phyloP scores from a whole-genome alignment of 352 stramenopile species.

The Pythium aquatile region DNA sequence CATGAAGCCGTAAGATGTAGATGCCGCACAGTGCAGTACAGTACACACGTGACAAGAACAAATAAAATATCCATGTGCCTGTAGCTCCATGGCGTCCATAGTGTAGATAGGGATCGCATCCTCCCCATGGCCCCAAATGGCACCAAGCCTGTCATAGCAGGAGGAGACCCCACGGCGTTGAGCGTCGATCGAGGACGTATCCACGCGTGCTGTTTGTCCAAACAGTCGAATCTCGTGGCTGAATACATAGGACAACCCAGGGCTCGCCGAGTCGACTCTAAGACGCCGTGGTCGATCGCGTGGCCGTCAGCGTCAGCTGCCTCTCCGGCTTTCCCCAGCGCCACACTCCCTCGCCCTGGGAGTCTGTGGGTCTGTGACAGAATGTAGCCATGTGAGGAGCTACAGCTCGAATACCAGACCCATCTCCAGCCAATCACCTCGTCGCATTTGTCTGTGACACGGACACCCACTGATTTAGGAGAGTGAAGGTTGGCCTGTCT shows the following conservation, averaged over 20 bases:
- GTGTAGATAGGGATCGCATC: no score
- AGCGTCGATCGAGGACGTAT: no score
- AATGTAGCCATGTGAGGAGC: conserved; percentile 17
- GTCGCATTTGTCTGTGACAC: conserved; percentile 14
- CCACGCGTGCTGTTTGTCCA: no score
- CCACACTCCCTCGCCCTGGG: not conserved
- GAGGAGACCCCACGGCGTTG: no score
- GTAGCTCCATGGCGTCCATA: not conserved
- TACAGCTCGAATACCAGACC: not conserved
- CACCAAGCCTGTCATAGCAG: no score
- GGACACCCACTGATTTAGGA: not conserved
- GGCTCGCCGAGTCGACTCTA: not conserved
- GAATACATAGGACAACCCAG: not conserved
- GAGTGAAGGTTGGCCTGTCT: not conserved
- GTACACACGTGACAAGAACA: not conserved
- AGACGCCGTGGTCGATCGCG: not conserved
- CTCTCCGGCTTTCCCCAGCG: conserved; percentile 9
- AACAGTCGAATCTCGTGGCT: no score
- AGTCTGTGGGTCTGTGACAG: no score
- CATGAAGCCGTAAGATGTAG: conserved; percentile 5
- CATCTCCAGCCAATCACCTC: conserved; percentile 4
- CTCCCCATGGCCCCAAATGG: no score
- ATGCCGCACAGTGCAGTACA: not conserved
- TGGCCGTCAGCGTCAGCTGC: conserved; percentile 15
- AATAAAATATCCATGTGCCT: conserved; percentile 4